A percentile compares a stretch with the other conserved stretches of the same genome.
Conservation (phyloP, 2,329 filamentous ascomycete genomes). For the Cladosporium sphaerospermum region DNA sequence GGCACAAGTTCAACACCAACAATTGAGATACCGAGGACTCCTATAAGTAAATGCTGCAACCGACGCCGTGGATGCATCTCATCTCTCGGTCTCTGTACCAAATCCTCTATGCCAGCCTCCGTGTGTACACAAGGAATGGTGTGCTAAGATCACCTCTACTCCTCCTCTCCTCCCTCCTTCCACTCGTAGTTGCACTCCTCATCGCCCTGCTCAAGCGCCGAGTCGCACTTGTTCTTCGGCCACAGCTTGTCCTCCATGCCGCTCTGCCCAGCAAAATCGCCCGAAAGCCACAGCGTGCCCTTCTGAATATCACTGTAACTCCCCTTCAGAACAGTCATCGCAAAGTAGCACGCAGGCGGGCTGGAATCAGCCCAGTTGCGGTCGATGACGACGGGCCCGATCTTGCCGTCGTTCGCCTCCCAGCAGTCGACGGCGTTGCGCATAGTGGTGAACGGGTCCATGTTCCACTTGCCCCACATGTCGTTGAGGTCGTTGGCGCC, state of each 20-base stretch:
- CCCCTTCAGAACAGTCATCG: constrained; percentile 3
- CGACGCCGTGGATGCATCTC: no score
- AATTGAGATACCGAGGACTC: neutral
- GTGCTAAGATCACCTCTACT: no score
- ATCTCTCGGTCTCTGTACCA: no score
- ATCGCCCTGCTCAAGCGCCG: neutral
- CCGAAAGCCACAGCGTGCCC: neutral
- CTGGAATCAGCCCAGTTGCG: neutral
- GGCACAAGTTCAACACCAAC: constrained; percentile 7
- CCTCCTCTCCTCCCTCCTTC: neutral
- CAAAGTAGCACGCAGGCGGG: constrained; percentile 3
- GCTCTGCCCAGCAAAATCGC: neutral
- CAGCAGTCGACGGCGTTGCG: constrained; percentile 7
- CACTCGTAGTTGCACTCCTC: neutral
- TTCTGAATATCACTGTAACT: neutral
- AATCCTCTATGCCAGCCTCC: no score
- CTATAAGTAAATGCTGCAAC: no score
- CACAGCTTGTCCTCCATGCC: constrained; percentile 1
- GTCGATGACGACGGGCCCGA: neutral
- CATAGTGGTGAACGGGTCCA: constrained; percentile 3
- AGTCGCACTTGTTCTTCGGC: constrained; percentile 1
- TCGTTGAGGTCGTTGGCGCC: constrained; percentile 3
- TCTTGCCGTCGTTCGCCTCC: constrained; percentile 2
- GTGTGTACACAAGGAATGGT: no score
- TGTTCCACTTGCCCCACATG: constrained; percentile 3